Base-by-base conservation (phyloP, 192 early-diverging fungal genomes). In the Geranomyces variabilis region DNA sequence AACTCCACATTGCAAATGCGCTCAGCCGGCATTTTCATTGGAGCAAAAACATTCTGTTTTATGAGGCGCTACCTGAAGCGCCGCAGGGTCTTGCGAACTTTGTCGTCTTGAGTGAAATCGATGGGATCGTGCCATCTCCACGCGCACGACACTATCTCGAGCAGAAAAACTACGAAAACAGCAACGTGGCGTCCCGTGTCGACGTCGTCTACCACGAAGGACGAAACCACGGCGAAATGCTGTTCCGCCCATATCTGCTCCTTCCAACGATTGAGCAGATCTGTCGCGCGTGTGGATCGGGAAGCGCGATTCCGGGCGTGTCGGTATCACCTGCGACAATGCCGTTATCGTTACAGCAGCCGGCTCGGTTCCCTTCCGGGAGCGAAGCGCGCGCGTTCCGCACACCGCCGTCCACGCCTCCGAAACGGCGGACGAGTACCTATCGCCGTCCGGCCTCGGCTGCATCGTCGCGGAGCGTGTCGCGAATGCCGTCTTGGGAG, bases 1-100 rank as follows among this genome's bases (percentile, higher is more conserved):
- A 91, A 68, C 63, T 87, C 17, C 77, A 85, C 53, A 91, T 88
- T 19, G 81, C 88, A 0, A 62, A 86, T 64, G 83, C 81, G 46
- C 81, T 91, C 43, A 75, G 80, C 36, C 71, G 79, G 19, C 70
- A 83, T 63, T 83, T 83, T 47, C 60, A 66, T 41, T 80, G 78
- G 77, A 64, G 46, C 48, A 26, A 60, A 19, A 73, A 78, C 62
- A 60, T 69, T 24, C 48, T 80, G 19, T 82, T 82, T 51, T 56
- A 46, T 5, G 59, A 79, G 22, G 59, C 77, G 5, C 60, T 82
- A 7, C 80, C 80, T 6, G 58, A 28, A 28, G 31, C 28, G 15
- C 59, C n/a, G 24, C 19, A 6, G 36, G 64, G 64, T 6, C 21
- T 64, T 7, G 24, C 19, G 43, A 53, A 74, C 44, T 28, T 45